phyloP scores from a whole-genome alignment of 176 grass and related monocot genomes.

The Paspalum vaginatum region DNA sequence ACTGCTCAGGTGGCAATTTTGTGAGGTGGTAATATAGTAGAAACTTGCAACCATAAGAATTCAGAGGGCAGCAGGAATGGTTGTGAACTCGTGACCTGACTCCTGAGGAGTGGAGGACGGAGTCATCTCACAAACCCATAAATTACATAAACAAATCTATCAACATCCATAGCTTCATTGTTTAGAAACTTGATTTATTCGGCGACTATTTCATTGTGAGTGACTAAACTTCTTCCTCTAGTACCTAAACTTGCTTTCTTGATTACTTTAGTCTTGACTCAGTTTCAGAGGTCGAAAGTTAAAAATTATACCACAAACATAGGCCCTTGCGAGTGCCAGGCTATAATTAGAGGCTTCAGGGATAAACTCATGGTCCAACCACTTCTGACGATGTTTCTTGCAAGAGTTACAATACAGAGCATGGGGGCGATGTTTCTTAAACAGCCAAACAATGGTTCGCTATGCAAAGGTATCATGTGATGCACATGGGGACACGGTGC shows the following conservation, averaged over 20 bases:
- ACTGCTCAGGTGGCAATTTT: background rate
- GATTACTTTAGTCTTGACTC: background rate
- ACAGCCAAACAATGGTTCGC: background rate
- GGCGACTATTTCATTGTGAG: slow-evolving; percentile 3
- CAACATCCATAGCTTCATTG: background rate
- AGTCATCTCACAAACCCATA: background rate
- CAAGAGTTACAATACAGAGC: slow-evolving; percentile 27
- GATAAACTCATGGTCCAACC: background rate
- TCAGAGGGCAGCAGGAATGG: slow-evolving; percentile 17
- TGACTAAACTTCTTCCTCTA: background rate
- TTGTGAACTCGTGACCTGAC: background rate
- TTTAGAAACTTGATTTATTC: background rate
- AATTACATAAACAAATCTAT: slow-evolving; percentile 10
- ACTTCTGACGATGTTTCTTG: background rate
- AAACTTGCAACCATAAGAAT: slow-evolving; percentile 28
- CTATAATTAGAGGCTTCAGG: slow-evolving; percentile 22
- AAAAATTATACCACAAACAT: background rate
- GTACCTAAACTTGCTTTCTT: background rate
- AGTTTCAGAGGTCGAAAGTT: background rate
- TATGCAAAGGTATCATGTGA: background rate
- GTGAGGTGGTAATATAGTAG: slow-evolving; percentile 31
- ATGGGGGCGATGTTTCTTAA: background rate
- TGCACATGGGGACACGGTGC: background rate
- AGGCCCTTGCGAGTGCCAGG: background rate
- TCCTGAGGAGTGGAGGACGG: slow-evolving; percentile 9